Evolutionary conservation across 1,284 basidiomycete species (phyloP), one percentile per base, ranked within the genome.

Genomic region (Blastosporella zonata): DNA sequence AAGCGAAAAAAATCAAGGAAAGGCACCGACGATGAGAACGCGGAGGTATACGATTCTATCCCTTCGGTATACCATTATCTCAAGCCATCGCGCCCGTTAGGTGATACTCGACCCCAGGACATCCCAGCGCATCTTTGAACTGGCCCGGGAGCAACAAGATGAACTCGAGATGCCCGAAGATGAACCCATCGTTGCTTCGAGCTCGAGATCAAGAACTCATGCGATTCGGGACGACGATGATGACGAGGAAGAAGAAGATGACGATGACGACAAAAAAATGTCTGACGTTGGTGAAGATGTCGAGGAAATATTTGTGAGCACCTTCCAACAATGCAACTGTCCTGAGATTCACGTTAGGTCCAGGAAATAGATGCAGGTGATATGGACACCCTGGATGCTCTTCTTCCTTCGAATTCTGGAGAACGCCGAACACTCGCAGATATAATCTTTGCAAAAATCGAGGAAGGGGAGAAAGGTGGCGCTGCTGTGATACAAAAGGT

Each of bases 91-190:
- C 12, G 17, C 37, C 22, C 22, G 41, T 37, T 48, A 94, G 90
- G 75, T 71, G 37, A 84, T 85, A 8, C 72, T 96, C 53, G 92
- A 95, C 64, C 81, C 90, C 4, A 92, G 91, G 68, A 88, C 87
- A 15, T 97, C 93, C 1, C 78, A 81, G 54, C 90, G 87, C 61
- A 98, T 99, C 51, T 88, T 99, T 59, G 86, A 94, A 62, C 82
- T 99, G 48, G 96, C 96, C 9, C 79, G 84, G 60, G 87, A 91
- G 59, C 97, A 99, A 68, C 95, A 98, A 68, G 86, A 93, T 62
- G 97, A 99, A 66, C 67, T 94, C 7, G 81, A 82, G 49, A 73
- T 78, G 55, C 69, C 72, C 6, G 78, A 70, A 15, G 75, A 81
- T 36, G 72, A 74, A 23, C 71, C 79, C 13, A 72, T 69, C 17